Conservation (phyloP, 495 filamentous ascomycete genomes). For the Aspergillus heteromorphus region DNA sequence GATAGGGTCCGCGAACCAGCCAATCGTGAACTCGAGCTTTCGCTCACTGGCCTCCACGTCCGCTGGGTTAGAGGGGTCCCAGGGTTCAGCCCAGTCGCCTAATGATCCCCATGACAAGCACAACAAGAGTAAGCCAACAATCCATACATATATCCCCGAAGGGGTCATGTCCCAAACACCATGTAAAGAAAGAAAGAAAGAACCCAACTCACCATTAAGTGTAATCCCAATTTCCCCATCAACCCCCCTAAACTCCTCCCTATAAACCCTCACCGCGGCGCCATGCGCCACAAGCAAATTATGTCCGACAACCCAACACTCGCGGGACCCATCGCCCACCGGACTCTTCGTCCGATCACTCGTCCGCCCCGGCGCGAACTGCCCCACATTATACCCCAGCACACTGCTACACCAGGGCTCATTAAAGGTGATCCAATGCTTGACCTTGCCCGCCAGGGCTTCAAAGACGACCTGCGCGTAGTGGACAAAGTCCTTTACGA, state of each 20-base stretch:
- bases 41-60: constrained; percentile 48
- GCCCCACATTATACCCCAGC: constrained; percentile 47
- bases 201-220: constrained; percentile 46
- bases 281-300: constrained; percentile 46
- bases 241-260: constrained; percentile 46
- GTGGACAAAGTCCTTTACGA: constrained; percentile 45
- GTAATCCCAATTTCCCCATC: constrained; percentile 50
- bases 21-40: constrained; percentile 52
- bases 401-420: constrained; percentile 51
- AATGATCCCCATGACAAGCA: neutral
- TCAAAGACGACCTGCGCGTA: constrained; percentile 46
- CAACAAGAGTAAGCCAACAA: too few species aligned
- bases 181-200: too few species aligned
- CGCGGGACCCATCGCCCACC: constrained; percentile 43
- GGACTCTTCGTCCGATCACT: constrained; percentile 44
- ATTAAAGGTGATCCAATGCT: constrained; percentile 54
- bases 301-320: constrained; percentile 50
- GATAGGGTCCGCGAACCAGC: constrained; percentile 65
- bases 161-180: too few species aligned
- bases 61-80: constrained; percentile 43
- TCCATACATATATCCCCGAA: too few species aligned
- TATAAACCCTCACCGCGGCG: constrained; percentile 46
- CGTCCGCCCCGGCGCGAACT: constrained; percentile 47
- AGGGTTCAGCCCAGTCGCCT: constrained; percentile 61
- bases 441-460: constrained; percentile 42